phyloP scores from a whole-genome alignment of 805 yeast genomes.

The Spathaspora hagerdaliae region DNA sequence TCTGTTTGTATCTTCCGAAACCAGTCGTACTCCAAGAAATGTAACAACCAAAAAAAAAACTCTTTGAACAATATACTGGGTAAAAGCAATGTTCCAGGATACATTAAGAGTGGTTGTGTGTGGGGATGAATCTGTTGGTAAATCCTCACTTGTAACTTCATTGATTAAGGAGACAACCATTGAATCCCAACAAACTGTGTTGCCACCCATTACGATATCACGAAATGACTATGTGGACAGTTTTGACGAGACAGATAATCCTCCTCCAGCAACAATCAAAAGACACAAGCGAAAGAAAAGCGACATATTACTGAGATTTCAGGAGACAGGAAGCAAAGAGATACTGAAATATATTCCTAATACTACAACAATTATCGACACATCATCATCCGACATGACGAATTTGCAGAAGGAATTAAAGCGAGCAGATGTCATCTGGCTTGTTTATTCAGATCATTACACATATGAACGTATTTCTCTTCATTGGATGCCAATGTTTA shows the following conservation, averaged over 20 bases:
- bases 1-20: too few species aligned
- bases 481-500: constrained; percentile 91
- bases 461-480: constrained; percentile 88
- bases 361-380: constrained; percentile 75
- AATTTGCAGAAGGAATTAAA: constrained; percentile 69
- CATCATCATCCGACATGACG: constrained; percentile 61
- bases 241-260: constrained; percentile 12
- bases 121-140: constrained; percentile 92
- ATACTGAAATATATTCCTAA: constrained; percentile 33
- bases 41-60: background rate
- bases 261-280: background rate
- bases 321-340: constrained; percentile 1
- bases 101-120: constrained; percentile 81
- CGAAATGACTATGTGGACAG: constrained; percentile 51
- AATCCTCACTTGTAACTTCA: constrained; percentile 73
- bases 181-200: constrained; percentile 49
- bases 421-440: constrained; percentile 86
- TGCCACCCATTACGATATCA: constrained; percentile 85
- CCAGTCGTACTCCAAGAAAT: background rate
- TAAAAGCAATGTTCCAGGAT: constrained; percentile 29
- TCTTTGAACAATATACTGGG: background rate
- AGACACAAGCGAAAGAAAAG: background rate
- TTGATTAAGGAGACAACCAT: constrained; percentile 78
- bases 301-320: background rate
- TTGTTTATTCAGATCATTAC: constrained; percentile 91